These are phyloP conservation scores for Alternaria sp. DNA, from an alignment of 2,329 filamentous ascomycete genomes.

Conservation along the genomic window DNA sequence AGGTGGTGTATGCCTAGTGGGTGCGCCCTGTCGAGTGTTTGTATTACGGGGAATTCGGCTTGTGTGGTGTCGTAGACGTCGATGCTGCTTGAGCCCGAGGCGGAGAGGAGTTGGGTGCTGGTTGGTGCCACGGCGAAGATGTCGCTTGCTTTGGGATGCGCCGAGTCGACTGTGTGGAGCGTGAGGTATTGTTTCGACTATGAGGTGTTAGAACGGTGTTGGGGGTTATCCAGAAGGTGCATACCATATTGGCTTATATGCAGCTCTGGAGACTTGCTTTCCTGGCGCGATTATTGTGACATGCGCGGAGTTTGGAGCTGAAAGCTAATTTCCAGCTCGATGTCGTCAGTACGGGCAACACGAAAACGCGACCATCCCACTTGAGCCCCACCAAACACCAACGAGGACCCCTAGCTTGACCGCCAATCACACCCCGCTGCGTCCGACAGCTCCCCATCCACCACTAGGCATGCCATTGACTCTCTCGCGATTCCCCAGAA, in stretches of 20 bases:
- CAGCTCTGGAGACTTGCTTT: not conserved
- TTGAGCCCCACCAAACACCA: constrained; percentile 31
- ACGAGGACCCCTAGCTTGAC: constrained; percentile 24
- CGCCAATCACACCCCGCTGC: constrained; percentile 40
- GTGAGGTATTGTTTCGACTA: constrained; percentile 99
- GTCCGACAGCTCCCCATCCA: constrained; percentile 10
- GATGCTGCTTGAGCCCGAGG: constrained; percentile 73
- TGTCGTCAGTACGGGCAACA: constrained; percentile 36
- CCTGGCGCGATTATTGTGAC: not conserved
- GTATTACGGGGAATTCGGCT: constrained; percentile 75
- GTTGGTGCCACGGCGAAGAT: constrained; percentile 86
- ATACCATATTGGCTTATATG: constrained; percentile 6
- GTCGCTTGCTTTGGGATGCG: constrained; percentile 72
- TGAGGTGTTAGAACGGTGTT: constrained; percentile 13
- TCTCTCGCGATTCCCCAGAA: constrained; percentile 19
- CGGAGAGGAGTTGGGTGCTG: constrained; percentile 75
- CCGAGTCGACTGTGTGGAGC: constrained; percentile 86
- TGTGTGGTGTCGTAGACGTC: constrained; percentile 78
- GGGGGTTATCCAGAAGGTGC: not conserved
- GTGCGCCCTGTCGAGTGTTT: constrained; percentile 82
- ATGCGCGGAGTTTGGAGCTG: not conserved
- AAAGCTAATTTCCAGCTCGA: constrained; percentile 18
- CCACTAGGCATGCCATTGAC: constrained; percentile 35
- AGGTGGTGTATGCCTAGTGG: constrained; percentile 92
- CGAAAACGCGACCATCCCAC: constrained; percentile 38